phyloP scores from a whole-genome alignment of 2,329 filamentous ascomycete genomes.

The Lasiodiplodia sp. region DNA sequence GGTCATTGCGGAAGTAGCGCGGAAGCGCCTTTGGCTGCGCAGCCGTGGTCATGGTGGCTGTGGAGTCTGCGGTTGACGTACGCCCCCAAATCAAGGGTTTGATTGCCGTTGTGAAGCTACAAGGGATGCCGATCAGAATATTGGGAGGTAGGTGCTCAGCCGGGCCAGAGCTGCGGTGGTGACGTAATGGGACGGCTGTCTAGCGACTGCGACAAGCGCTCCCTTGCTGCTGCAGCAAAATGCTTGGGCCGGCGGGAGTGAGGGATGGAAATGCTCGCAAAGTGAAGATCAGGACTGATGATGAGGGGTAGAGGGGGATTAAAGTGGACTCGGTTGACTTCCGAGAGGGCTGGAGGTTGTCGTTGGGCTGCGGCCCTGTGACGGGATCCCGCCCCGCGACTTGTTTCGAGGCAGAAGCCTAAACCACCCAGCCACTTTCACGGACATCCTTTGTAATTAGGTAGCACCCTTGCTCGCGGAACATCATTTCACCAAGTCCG shows the following conservation, averaged over 20 bases:
- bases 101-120: constrained; percentile 19
- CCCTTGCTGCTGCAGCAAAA: constrained; percentile 2
- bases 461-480: constrained; percentile 5
- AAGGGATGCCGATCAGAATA: constrained; percentile 27
- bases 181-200: constrained; percentile 28
- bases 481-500: not conserved
- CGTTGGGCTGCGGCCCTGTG: constrained; percentile 17
- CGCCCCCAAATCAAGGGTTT: constrained; percentile 1
- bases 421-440: constrained; percentile 22
- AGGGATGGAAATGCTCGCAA: not conserved
- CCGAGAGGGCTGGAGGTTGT: constrained; percentile 24
- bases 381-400: constrained; percentile 19
- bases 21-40: constrained; percentile 39
- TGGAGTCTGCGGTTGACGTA: constrained; percentile 6
- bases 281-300: constrained; percentile 3
- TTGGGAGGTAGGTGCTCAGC: constrained; percentile 13
- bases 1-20: constrained; percentile 53
- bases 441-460: not conserved
- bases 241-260: not conserved
- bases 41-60: constrained; percentile 19
- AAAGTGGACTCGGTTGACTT: constrained; percentile 19
- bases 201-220: constrained; percentile 1
- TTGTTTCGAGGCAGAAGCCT: constrained; percentile 19
- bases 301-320: constrained; percentile 1
- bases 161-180: constrained; percentile 16